Percentiles rank a stretch among this genome's conserved stretches.
Evolutionary conservation across 2,329 filamentous ascomycete genomes (phyloP).

Genomic region (Hymenoscyphus fructigenus): DNA sequence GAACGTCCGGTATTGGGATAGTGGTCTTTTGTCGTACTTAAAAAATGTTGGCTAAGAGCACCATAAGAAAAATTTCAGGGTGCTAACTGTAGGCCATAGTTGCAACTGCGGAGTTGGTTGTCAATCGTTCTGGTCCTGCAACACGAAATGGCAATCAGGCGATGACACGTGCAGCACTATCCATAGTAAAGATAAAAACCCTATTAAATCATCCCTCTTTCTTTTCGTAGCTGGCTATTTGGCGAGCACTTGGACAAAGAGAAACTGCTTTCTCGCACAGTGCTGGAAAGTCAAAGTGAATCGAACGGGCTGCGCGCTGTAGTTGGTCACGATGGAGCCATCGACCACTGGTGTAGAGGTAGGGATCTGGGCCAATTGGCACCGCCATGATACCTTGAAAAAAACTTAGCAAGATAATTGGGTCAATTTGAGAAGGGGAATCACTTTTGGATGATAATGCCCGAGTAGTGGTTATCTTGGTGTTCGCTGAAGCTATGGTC

Average conservation of each 20-base stretch:
- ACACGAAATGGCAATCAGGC: constrained; percentile 43
- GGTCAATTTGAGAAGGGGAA: too few species aligned
- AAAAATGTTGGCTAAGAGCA: constrained; percentile 24
- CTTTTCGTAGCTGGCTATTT: constrained; percentile 41
- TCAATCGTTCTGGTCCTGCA: constrained; percentile 40
- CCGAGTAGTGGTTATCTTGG: too few species aligned
- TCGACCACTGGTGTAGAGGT: constrained; percentile 38
- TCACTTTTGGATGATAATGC: too few species aligned
- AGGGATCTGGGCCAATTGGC: constrained; percentile 27
- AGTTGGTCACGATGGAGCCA: constrained; percentile 41
- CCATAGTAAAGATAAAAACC: constrained; percentile 43
- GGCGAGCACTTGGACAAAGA: constrained; percentile 38
- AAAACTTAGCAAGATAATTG: too few species aligned
- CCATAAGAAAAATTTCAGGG: constrained; percentile 6
- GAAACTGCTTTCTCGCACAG: constrained; percentile 40
- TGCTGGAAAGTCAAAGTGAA: constrained; percentile 42
- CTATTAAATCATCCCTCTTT: constrained; percentile 46
- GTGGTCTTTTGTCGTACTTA: constrained; percentile 34
- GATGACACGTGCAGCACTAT: constrained; percentile 40
- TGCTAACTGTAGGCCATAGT: constrained; percentile 43
- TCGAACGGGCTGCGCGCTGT: constrained; percentile 39
- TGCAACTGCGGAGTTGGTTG: constrained; percentile 45
- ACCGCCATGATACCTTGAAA: too few species aligned
- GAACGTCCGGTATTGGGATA: constrained; percentile 43
- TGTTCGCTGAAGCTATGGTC: too few species aligned